Evolutionary conservation across 208 protist genomes (phyloP).

Genomic region (Trypanosoma boissoni): DNA sequence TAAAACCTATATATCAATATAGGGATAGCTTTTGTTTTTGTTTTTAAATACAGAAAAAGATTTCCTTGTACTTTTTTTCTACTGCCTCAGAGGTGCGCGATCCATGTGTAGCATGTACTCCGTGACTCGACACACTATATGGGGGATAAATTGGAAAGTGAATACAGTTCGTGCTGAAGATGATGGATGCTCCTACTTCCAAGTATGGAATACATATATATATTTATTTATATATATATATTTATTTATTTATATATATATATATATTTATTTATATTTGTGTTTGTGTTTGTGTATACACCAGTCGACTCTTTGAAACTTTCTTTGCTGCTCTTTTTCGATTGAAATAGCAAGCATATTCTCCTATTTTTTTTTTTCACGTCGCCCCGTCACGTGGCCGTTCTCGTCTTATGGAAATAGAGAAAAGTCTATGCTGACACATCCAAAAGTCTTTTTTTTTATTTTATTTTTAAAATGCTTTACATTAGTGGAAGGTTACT

Average conservation of each 20-base stretch:
- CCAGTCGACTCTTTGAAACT: too few relatives aligned
- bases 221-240: neutral
- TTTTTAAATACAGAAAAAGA: too few relatives aligned
- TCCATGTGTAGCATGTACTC: too few relatives aligned
- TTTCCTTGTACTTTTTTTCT: slow-evolving; percentile 5
- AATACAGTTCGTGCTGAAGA: neutral
- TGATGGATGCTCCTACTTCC: neutral
- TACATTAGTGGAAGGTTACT: too few relatives aligned
- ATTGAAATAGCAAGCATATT: too few relatives aligned
- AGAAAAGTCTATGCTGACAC: neutral
- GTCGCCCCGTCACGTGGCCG: too few relatives aligned
- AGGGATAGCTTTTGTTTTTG: neutral
- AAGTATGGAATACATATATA: neutral
- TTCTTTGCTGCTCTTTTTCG: too few relatives aligned
- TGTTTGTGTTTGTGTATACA: too few relatives aligned
- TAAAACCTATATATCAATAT: neutral
- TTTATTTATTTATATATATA: neutral
- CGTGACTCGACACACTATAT: too few relatives aligned
- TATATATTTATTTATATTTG: neutral
- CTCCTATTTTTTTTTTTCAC: too few relatives aligned
- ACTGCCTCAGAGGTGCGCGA: too few relatives aligned
- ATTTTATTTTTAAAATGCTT: slow-evolving; percentile 3
- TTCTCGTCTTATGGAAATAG: too few relatives aligned
- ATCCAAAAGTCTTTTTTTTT: slow-evolving; percentile 9
- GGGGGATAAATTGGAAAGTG: neutral